A percentile compares a stretch with the other conserved stretches of the same genome.
These are phyloP conservation scores for Aegilops longissima DNA, from an alignment of 176 grass and related monocot genomes.

Conservation along the genomic window DNA sequence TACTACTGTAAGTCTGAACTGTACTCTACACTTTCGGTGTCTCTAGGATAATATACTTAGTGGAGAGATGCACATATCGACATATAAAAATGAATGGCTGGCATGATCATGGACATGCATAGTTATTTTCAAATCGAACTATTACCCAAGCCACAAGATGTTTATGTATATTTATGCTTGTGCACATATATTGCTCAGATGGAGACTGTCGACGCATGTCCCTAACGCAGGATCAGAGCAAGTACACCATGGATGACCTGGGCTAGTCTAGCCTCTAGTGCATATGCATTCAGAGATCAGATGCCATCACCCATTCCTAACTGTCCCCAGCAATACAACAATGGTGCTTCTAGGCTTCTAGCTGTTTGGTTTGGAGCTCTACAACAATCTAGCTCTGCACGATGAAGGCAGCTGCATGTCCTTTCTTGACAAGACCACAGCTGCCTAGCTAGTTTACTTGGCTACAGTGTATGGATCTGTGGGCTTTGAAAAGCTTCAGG, in stretches of 20 bases:
- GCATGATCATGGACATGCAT: neutral
- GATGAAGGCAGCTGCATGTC: neutral
- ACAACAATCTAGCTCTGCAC: neutral
- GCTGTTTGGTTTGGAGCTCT: neutral
- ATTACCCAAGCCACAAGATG: neutral
- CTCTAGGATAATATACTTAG: constrained; percentile 4
- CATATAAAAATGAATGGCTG: neutral
- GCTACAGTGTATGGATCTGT: neutral
- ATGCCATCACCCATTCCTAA: constrained; percentile 14
- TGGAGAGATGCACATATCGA: neutral
- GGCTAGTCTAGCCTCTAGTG: neutral
- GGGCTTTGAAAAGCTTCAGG: neutral
- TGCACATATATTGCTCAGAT: neutral
- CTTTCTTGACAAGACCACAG: constrained; percentile 8
- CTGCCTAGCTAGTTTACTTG: neutral
- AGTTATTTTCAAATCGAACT: neutral
- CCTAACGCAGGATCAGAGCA: constrained; percentile 30
- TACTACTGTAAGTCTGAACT: neutral
- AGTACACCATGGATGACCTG: constrained; percentile 23
- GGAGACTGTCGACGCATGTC: constrained; percentile 18
- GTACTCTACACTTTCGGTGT: neutral
- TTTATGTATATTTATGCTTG: neutral
- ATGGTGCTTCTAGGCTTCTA: constrained; percentile 5
- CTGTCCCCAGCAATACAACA: constrained; percentile 17
- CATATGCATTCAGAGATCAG: neutral